These are phyloP conservation scores for Carex sylvatica DNA, from an alignment of 202 grass and related monocot species.

Conservation along the genomic window DNA sequence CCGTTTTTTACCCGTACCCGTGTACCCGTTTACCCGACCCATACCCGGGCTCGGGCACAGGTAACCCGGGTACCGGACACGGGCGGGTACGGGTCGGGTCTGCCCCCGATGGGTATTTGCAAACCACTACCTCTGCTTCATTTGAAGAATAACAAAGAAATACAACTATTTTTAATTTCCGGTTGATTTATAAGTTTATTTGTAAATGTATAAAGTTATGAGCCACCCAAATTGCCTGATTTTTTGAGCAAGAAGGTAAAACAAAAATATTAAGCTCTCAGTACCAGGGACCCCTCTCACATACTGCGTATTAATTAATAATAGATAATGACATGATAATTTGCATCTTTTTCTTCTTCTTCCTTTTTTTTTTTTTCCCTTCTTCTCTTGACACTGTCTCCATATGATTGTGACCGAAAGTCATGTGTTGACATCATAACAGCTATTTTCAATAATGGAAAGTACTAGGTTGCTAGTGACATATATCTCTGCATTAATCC, in stretches of 20 bases:
- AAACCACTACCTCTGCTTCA: too few relatives aligned
- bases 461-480: neutral
- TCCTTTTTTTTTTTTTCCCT: too few relatives aligned
- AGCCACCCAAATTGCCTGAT: neutral
- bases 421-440: slow-evolving; percentile 5
- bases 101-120: too few relatives aligned
- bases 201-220: neutral
- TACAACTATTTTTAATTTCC: neutral
- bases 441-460: slow-evolving; percentile 13
- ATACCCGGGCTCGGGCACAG: too few relatives aligned
- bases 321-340: neutral
- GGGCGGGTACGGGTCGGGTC: too few relatives aligned
- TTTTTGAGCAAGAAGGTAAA: neutral
- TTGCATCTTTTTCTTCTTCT: neutral
- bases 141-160: neutral
- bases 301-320: neutral
- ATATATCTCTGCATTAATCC: neutral
- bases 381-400: neutral
- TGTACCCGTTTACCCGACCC: too few relatives aligned
- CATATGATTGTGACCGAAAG: neutral
- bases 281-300: neutral
- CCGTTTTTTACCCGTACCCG: too few relatives aligned
- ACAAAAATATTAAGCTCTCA: neutral
- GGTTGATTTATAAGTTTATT: neutral
- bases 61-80: too few relatives aligned